Conservation (phyloP, 2,329 filamentous ascomycete species). For the Hypoxylon rubiginosum region DNA sequence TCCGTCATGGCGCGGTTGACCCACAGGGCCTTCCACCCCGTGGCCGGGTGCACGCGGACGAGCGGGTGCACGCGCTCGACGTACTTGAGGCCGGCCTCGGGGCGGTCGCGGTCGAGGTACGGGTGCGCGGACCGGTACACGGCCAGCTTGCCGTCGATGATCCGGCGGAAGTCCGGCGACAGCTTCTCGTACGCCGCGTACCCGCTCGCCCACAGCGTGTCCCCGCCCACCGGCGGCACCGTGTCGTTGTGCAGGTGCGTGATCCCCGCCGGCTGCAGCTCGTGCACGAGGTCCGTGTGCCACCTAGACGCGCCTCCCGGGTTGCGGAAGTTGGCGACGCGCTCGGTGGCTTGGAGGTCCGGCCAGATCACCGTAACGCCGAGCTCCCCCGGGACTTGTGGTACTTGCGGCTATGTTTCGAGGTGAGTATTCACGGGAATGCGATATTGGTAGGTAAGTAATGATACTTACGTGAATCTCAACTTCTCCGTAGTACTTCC, state of each 20-base stretch:
- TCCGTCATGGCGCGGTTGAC: conserved; percentile 79
- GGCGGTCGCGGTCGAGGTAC: conserved; percentile 75
- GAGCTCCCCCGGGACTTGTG: conserved; percentile 75
- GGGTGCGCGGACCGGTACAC: conserved; percentile 76
- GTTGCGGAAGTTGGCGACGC: conserved; percentile 71
- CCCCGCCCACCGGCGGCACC: conserved; percentile 73
- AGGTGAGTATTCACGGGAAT: conserved; percentile 8
- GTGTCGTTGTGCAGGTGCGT: conserved; percentile 79
- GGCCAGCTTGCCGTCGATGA: conserved; percentile 76
- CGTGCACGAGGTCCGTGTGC: conserved; percentile 80
- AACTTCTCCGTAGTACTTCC: conserved; percentile 73
- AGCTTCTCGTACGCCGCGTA: conserved; percentile 81
- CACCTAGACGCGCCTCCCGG: conserved; percentile 77
- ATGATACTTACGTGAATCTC: conserved; percentile 73
- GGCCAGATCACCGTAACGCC: conserved; percentile 80
- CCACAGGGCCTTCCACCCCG: conserved; percentile 80
- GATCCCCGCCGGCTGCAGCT: conserved; percentile 77
- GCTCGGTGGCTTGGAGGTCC: conserved; percentile 73
- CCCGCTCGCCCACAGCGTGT: conserved; percentile 79
- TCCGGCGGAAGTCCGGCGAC: conserved; percentile 75
- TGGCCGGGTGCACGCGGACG: conserved; percentile 78
- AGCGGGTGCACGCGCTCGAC: conserved; percentile 78
- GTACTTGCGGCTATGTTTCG: conserved; percentile 72
- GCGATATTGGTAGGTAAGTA: neutral
- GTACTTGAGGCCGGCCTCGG: conserved; percentile 71